A percentile compares a stretch with the other conserved stretches of the same genome.
phyloP scores from a whole-genome alignment of 2,329 filamentous ascomycete genomes.

The Calonectria ilicicola region DNA sequence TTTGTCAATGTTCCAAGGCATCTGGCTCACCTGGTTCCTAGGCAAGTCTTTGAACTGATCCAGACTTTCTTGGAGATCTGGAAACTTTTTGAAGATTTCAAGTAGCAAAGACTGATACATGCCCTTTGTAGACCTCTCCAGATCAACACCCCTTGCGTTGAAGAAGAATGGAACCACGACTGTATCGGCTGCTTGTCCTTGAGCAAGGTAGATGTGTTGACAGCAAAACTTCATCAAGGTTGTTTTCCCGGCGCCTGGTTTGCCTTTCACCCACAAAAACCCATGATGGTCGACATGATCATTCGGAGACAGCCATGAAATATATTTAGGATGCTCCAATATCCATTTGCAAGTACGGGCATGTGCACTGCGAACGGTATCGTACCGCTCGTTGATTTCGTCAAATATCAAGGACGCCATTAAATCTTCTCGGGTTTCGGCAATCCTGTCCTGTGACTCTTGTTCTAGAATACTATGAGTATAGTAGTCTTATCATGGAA shows the following conservation, averaged over 20 bases:
- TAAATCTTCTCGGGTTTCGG: not conserved
- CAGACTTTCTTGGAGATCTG: not conserved
- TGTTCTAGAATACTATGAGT: not conserved
- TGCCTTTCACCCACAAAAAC: not conserved
- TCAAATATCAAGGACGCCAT: not conserved
- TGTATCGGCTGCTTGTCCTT: not conserved
- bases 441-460: not conserved
- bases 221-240: not conserved
- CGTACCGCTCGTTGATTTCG: not conserved
- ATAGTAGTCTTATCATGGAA: not conserved
- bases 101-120: not conserved
- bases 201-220: not conserved
- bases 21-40: not conserved
- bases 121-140: not conserved
- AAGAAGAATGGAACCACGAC: not conserved
- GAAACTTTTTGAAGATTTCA: not conserved
- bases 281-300: not conserved
- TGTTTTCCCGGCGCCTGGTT: constrained; percentile 5
- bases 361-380: not conserved
- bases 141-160: not conserved
- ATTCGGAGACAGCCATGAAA: not conserved
- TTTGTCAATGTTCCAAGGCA: not conserved
- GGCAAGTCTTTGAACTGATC: not conserved
- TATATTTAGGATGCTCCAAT: not conserved
- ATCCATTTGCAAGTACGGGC: not conserved